Evolutionary conservation across 2,329 filamentous ascomycete genomes (phyloP), one percentile per base, ranked within the genome.

Genomic region (Ceratocystis albifundus): DNA sequence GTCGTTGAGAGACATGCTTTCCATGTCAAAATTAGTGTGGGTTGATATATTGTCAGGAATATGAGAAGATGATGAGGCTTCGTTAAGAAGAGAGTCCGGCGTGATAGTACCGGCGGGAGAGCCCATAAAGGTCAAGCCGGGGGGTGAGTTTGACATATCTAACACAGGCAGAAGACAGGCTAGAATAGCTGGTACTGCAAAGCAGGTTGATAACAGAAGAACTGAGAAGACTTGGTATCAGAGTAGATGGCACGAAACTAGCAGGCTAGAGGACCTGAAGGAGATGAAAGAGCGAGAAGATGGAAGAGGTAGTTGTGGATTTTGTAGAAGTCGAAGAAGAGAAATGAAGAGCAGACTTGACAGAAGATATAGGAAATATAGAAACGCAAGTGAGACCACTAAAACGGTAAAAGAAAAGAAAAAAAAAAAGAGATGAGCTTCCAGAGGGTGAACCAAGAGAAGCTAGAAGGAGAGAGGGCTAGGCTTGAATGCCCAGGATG

Each of bases 111-210:
- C 25, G 25, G 61, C 44, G 20, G 61, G 61, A 20, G 44, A 63
- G 44, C 46, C 61, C 25, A 50, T 22, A 36, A 66, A 66, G 30
- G 65, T 66, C 17, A 66, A 30, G 45, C 65, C 59, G 32, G 65
- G 65, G 45, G 65, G 65, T 25, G 65, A 50, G 25, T 30, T 63
- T 17, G 61, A 63, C n/a, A 48, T 48, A 25, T 48, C 55, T 12
- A 59, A 59, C 55, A 59, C 28, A 30, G 55, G 7, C 55, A 25
- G 55, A 15, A 6, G 17, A 59, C 22, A 48, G 63, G 28, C 20
- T 61, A 41, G 36, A 41, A 41, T 41, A 41, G 12, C 12, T 41
- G 36, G 36, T 10, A 62, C 48, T 12, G 61, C 45, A 20, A 46
- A 45, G 44, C 22, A 28, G 36, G 25, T 50, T 20, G 61, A 50